A percentile compares a stretch with the other conserved stretches of the same genome.
Evolutionary conservation across 2,329 filamentous ascomycete species (phyloP).

Genomic region (Fusarium citri): DNA sequence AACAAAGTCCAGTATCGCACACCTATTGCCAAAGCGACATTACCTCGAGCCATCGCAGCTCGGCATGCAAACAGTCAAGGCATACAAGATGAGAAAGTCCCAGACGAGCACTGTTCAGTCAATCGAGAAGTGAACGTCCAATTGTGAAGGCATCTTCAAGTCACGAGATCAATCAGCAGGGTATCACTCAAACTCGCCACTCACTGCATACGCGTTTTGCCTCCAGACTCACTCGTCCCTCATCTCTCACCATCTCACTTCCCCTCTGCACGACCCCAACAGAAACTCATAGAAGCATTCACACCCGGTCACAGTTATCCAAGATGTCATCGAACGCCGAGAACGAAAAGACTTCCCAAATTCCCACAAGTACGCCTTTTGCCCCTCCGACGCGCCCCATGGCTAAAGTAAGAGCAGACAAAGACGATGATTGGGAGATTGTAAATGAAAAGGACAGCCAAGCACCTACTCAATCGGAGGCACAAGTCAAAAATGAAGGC

Average conservation of each 20-base stretch:
- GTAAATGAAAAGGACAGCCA: neutral
- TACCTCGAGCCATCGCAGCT: neutral
- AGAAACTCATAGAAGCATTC: accelerated
- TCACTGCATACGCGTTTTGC: neutral
- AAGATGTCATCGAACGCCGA: neutral
- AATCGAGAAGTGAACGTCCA: neutral
- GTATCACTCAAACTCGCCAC: neutral
- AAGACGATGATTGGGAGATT: conserved; percentile 23
- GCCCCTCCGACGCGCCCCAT: neutral
- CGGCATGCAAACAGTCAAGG: neutral
- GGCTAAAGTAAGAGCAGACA: neutral
- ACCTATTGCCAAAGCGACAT: neutral
- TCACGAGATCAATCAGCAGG: neutral
- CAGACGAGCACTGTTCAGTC: neutral
- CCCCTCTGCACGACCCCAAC: too few species aligned
- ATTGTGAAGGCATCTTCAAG: neutral
- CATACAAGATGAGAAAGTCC: neutral
- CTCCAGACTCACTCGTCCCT: neutral
- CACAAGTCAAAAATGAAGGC: accelerated
- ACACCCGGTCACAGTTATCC: neutral
- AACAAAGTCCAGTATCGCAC: too few species aligned
- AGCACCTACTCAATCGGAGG: too few species aligned
- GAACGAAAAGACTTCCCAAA: neutral
- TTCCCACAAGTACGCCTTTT: neutral
- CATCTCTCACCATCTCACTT: neutral